Base-by-base conservation (phyloP, 495 filamentous ascomycete species). In the Annulohypoxylon nitens region DNA sequence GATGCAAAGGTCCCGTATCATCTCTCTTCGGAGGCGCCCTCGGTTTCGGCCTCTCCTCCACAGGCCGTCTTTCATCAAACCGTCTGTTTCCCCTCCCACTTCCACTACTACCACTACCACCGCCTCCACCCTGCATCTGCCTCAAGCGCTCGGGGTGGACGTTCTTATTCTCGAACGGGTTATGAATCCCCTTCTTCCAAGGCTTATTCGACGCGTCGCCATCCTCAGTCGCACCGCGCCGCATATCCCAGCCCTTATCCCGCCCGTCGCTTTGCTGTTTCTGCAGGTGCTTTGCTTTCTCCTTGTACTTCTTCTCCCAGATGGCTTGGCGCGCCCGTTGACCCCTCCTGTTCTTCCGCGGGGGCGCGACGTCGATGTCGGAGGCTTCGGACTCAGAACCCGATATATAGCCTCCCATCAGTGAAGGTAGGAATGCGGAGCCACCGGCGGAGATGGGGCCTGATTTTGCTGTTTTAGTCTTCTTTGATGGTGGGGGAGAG, bases 321-420 rank as follows among this genome's bases (percentile, higher is more conserved):
- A 98, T 86, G 8, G 90, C 88, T 41, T 93, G 91, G 11, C 96
- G 89, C 7, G 93, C 95, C 62, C 91, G 90, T 79, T 99, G 96
- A 10, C 96, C 96, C 76, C 92, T 89, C 30, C 96, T 86, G 80
- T 99, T 98, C 81, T 95, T 97, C 48, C 84, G 81, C 53, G 74
- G 50, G 4, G 84, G 84, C 8, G 78, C 79, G 16, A 82, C 75
- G 58, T 87, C 87, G 12, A 87, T 75, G 59, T 90, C 90, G 1
- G 88, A 83, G 11, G 82, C 80, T 55, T 70, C 67, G 4, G 85
- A 85, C 71, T 95, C 94, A 3, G 93, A 95, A 71, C 94, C 96
- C 16, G 95, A 98, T 81, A 92, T 91, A 83, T 99, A 99, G 51
- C 94, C 95, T 16, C 91, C 92, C 87, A 95, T 92, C 2, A 99